Percentiles rank a stretch among this genome's conserved stretches.
phyloP scores from a whole-genome alignment of 352 stramenopile genomes.

The Thalassiosira hispida region DNA sequence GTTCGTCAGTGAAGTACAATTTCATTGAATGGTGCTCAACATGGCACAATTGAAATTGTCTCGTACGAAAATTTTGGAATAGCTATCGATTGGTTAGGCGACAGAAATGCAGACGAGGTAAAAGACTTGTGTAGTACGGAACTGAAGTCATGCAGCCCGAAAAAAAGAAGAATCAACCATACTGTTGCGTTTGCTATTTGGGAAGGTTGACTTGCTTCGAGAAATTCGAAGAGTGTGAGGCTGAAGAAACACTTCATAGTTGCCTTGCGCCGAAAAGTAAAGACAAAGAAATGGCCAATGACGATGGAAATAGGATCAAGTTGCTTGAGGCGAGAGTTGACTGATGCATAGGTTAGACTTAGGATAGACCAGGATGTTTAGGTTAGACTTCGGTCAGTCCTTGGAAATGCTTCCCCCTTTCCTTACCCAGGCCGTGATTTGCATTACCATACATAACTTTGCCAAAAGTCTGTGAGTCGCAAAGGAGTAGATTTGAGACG shows the following conservation, averaged over 20 bases:
- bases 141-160: too few species aligned
- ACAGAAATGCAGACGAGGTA: not conserved
- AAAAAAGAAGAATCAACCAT: slow-evolving; percentile 15
- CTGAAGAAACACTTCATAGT: slow-evolving; percentile 39
- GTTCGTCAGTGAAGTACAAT: slow-evolving; percentile 21
- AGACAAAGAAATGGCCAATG: slow-evolving; percentile 9
- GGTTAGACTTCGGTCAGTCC: slow-evolving; percentile 16
- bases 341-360: too few species aligned
- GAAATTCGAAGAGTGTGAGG: slow-evolving; percentile 27
- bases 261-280: slow-evolving; percentile 36
- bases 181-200: slow-evolving; percentile 21
- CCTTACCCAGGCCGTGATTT: too few species aligned
- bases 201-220: slow-evolving; percentile 37
- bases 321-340: slow-evolving; percentile 22
- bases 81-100: slow-evolving; percentile 36
- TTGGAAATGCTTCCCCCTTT: too few species aligned
- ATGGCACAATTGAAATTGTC: slow-evolving; percentile 37
- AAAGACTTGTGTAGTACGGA: not conserved
- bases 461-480: too few species aligned
- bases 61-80: slow-evolving; percentile 59
- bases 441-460: too few species aligned
- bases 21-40: slow-evolving; percentile 18
- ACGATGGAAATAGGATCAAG: slow-evolving; percentile 29
- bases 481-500: too few species aligned
- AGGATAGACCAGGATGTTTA: too few species aligned